phyloP scores from a whole-genome alignment of 1,139 yeast species.

The Arxiozyma bovina region DNA sequence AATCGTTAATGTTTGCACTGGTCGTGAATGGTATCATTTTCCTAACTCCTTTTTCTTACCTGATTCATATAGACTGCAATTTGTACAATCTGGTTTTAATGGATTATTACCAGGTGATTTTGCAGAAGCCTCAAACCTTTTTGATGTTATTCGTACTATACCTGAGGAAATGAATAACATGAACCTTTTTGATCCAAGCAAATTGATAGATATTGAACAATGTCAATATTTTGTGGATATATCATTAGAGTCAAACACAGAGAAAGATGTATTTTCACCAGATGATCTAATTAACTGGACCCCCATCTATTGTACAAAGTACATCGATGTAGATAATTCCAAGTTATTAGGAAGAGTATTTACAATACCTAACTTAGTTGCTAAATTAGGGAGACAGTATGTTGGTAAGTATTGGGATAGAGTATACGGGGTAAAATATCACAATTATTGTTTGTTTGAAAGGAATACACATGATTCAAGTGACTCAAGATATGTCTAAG shows the following conservation, averaged over 20 bases:
- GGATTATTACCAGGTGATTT: conserved; percentile 90
- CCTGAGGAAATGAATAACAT: conserved; percentile 68
- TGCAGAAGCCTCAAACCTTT: conserved; percentile 35
- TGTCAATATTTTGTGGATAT: conserved; percentile 61
- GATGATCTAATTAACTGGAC: conserved; percentile 26
- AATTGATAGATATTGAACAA: conserved; percentile 36
- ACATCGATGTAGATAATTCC: conserved; percentile 33
- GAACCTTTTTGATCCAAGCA: conserved; percentile 51
- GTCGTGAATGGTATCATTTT: conserved; percentile 91
- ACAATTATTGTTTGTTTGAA: conserved; percentile 28
- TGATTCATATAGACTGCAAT: conserved; percentile 48
- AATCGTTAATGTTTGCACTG: conserved; percentile 60
- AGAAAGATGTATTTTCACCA: conserved; percentile 23
- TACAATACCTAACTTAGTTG: conserved; percentile 30
- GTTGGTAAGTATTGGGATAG: conserved; percentile 16
- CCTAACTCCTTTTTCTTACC: conserved; percentile 82
- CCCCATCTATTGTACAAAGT: conserved; percentile 29
- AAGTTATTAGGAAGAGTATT: conserved; percentile 36
- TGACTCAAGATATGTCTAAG: not conserved
- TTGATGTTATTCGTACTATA: conserved; percentile 30
- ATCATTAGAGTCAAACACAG: conserved; percentile 12
- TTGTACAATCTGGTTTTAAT: conserved; percentile 69
- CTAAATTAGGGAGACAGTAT: conserved; percentile 8
- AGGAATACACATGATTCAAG: conserved; percentile 3
- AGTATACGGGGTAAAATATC: conserved; percentile 17